phyloP scores from a whole-genome alignment of 2,329 filamentous ascomycete species.

The Botrytis deweyae region DNA sequence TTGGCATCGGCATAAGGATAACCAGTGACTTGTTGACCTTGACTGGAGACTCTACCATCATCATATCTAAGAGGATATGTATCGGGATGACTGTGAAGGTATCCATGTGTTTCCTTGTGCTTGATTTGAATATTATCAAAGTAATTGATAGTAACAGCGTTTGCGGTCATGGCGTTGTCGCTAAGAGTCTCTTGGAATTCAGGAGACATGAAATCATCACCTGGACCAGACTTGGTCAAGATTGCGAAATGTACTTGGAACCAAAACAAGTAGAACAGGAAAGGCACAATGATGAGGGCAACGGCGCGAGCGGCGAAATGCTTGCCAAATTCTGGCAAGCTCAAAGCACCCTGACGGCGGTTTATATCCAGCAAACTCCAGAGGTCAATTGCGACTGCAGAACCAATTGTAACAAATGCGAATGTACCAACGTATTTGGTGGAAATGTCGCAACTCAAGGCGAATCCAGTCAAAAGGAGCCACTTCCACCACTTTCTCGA shows the following conservation, averaged over 20 bases:
- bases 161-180: slow-evolving; percentile 89
- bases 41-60: slow-evolving; percentile 93
- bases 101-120: slow-evolving; percentile 97
- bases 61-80: slow-evolving; percentile 93
- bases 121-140: slow-evolving; percentile 83
- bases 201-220: slow-evolving; percentile 98
- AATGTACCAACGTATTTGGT: slow-evolving; percentile 98
- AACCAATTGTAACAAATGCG: slow-evolving; percentile 95
- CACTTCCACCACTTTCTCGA: slow-evolving; percentile 99
- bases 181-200: slow-evolving; percentile 96
- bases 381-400: slow-evolving; percentile 88
- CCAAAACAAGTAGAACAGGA: slow-evolving; percentile 99
- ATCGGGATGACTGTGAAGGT: slow-evolving; percentile 89
- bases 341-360: slow-evolving; percentile 76
- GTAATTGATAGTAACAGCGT: slow-evolving; percentile 84
- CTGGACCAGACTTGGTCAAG: slow-evolving; percentile 82
- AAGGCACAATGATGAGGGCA: slow-evolving; percentile 84
- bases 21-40: slow-evolving; percentile 96
- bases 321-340: slow-evolving; percentile 75
- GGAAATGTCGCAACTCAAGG: slow-evolving; percentile 94
- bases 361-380: slow-evolving; percentile 94
- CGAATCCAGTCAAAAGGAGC: slow-evolving; percentile 91
- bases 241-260: slow-evolving; percentile 99
- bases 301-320: slow-evolving; percentile 87
- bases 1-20: slow-evolving; percentile 99